Percentiles rank a stretch among this genome's conserved stretches.
Conservation (phyloP, 345 rosid genomes). For the Firmiana major region DNA sequence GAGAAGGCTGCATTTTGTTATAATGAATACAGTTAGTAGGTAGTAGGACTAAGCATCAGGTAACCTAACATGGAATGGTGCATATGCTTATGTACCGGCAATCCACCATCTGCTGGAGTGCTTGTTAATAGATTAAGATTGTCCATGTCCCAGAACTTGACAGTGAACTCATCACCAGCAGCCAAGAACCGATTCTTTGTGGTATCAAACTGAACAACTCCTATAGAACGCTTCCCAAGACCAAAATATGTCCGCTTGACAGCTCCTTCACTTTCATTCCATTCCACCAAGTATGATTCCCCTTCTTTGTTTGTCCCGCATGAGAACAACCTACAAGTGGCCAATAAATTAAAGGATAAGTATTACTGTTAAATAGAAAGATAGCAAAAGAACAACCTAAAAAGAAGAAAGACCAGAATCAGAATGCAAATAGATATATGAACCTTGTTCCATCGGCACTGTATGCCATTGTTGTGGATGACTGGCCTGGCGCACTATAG, state of each 20-base stretch:
- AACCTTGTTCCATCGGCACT: slow-evolving; percentile 89
- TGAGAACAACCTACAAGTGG: slow-evolving; percentile 56
- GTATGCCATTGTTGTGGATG: slow-evolving; percentile 71
- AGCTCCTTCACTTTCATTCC: slow-evolving; percentile 88
- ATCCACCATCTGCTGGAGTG: slow-evolving; percentile 76
- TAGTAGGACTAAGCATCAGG: slow-evolving; percentile 7
- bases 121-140: slow-evolving; percentile 50
- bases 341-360: slow-evolving; percentile 17
- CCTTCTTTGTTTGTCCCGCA: slow-evolving; percentile 85
- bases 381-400: neutral
- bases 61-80: neutral
- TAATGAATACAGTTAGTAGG: slow-evolving; percentile 14
- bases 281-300: slow-evolving; percentile 75
- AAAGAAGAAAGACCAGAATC: slow-evolving; percentile 12
- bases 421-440: neutral
- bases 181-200: slow-evolving; percentile 76
- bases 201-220: slow-evolving; percentile 82
- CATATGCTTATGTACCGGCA: slow-evolving; percentile 46
- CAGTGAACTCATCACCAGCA: slow-evolving; percentile 73
- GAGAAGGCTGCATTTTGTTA: slow-evolving; percentile 61
- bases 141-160: slow-evolving; percentile 91
- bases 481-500: slow-evolving; percentile 78
- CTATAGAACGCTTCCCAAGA: slow-evolving; percentile 65
- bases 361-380: slow-evolving; percentile 1
- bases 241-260: slow-evolving; percentile 61